Evolutionary conservation across 2,329 filamentous ascomycete genomes (phyloP), one percentile per base, ranked within the genome.

Genomic region (Paecilomyces variotii): DNA sequence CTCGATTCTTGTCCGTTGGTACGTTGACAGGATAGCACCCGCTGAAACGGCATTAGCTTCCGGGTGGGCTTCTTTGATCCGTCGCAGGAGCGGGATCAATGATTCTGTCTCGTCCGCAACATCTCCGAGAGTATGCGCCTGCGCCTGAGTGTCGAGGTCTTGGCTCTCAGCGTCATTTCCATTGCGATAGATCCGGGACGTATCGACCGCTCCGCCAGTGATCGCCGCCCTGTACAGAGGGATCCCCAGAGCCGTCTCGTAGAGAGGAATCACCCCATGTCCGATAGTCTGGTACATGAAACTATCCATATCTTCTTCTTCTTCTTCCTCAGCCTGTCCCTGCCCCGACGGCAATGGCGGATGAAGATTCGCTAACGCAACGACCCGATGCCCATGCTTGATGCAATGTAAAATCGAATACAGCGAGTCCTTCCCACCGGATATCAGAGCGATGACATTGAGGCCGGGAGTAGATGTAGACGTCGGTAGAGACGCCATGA

Each of bases 241-340:
- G 34, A 97, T 80, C 0, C 82, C 85, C 1, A 96, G 86, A 34
- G 90, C 91, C 54, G 83, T 74, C 60, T 87, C 86, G 71, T 97
- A 97, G 14, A 96, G 82, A 2, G 92, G 91, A 59, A 97, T 87
- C 19, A 97, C 79, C 59, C 85, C 82, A 74, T 97, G 91, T 11
- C 94, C 94, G 60, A 97, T 90, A 2, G 94, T 99, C 79, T 99
- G 94, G 79, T 97, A 99, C 94, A 99, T 99, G 85, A 94, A 97
- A 78, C 92, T 97, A 75, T 99, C 91, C 66, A 96, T 82, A 27
- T 71, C 78, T 54, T 68, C 72, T 53, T 79, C 71, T 10, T 61
- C 65, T 10, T 62, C 39, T 54, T 56, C 60, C n/a, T 59, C 63
- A 7, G 30, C 39, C 39, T 45, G 14, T 2, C 7, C n/a, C 39